Base-by-base conservation (phyloP, 73 alveolate genomes). In the Uronychia setigera region DNA sequence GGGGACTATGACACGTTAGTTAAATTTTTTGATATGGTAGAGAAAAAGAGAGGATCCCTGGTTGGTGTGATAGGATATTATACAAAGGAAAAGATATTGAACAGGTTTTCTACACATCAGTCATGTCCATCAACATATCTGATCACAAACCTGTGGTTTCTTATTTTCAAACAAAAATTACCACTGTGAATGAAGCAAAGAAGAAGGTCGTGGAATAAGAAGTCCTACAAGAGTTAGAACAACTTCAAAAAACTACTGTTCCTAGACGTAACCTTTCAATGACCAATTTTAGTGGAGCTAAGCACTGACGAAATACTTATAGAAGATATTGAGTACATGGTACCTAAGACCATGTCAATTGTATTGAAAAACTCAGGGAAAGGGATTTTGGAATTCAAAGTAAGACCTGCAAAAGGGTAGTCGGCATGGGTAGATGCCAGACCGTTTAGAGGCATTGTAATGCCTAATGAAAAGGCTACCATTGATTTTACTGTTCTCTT, bases 1-100 rank as follows among this genome's bases (percentile, higher is more conserved):
- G 58, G 85, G 75, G 95, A 93, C 33, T 91, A 90, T 90, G 95
- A 95, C 67, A 11, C 67, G 67, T 46, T 11, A n/a, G n/a, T n/a
- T n/a, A n/a, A 11, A 19, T 5, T 11, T 19, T 19, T 19, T 46
- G 67, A 11, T 11, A 46, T 46, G 67, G 67, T 83, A 78, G 79
- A 34, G 85, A 88, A 0, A 84, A 83, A 67, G 93, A 86, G n/a
- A 87, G 98, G 85, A 87, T 92, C 26, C 99, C 99, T 0, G 95
- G 96, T 25, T 95, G 99, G 98, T 92, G 97, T 74, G 99, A 95
- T 92, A 89, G 99, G 77, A 95, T 95, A 29, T 46, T 95, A 76
- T 95, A 67, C 88, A 85, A 91, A 79, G 91, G 94, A 1, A 90
- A 91, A 76, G 67, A 84, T 77, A 58, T 91, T 58, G 60, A 92